Base-by-base conservation (phyloP, 805 yeast species). In the Kodamaea kakaduensis region DNA sequence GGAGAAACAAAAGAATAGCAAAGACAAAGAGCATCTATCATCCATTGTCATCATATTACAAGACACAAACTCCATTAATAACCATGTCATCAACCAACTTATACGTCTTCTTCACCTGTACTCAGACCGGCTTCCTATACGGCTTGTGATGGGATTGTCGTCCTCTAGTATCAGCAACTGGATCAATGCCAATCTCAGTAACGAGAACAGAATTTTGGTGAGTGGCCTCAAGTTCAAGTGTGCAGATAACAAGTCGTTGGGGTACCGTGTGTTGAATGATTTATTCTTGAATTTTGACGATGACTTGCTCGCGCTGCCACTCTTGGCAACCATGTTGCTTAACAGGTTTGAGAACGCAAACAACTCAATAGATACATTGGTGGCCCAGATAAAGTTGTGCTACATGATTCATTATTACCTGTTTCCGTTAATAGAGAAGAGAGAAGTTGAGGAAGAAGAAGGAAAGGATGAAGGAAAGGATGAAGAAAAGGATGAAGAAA, bases 331-430 rank as follows among this genome's bases (percentile, higher is more conserved):
- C 7, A 55, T 64, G 8, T 47, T 67, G 9, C 44, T 60, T 25
- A 49, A 49, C 25, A 43, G 73, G 24, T 66, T 65, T 36, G 55
- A 58, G 31, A 54, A 58, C 41, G 50, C 67, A 22, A 65, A 64
- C 44, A 65, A 64, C 39, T 66, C 71, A 9, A 62, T 67, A 31
- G 71, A 67, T 40, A 47, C 56, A 21, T 49, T 67, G 31, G 53
- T 64, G 10, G 51, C 66, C 3, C 66, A 63, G 40, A 49, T 67
- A 26, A 62, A 61, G 36, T 39, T 67, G 25, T 42, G 59, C 27
- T 58, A 61, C 42, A 61, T 65, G 68, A 61, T 61, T 15, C 59
- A 62, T 39, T 67, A 60, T 42, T 66, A 64, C 44, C 68, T 54
- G 47, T 60, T 57, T 53, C 64, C 64, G 9, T 51, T 58, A 13